phyloP scores from a whole-genome alignment of 2,329 filamentous ascomycete species.

The Xylariaceae sp. region DNA sequence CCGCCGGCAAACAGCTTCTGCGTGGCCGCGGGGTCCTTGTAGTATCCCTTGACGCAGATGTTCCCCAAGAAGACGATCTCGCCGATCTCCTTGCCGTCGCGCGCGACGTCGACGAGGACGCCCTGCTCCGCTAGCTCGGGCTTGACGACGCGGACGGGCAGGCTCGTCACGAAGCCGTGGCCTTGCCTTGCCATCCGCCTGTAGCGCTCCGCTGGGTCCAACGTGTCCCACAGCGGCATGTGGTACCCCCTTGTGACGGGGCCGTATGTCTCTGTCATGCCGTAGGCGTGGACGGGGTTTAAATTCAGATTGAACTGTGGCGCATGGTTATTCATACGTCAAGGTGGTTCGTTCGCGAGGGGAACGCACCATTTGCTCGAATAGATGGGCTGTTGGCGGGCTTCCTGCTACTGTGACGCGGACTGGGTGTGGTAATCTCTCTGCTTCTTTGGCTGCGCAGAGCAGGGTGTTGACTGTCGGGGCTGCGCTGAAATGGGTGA shows the following conservation, averaged over 20 bases:
- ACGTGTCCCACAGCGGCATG: constrained; percentile 75
- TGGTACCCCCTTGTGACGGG: constrained; percentile 93
- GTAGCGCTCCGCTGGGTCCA: constrained; percentile 74
- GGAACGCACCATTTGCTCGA: constrained; percentile 75
- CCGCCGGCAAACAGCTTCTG: constrained; percentile 83
- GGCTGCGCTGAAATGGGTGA: constrained; percentile 94
- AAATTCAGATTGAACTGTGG: constrained; percentile 62
- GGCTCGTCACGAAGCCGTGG: constrained; percentile 79
- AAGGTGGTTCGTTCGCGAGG: background rate
- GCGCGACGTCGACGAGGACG: constrained; percentile 62
- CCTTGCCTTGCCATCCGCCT: constrained; percentile 90
- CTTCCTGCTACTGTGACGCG: constrained; percentile 89
- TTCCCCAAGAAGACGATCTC: constrained; percentile 88
- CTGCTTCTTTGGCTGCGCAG: constrained; percentile 73
- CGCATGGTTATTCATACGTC: background rate
- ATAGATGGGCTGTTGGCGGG: constrained; percentile 83
- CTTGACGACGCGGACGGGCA: constrained; percentile 75
- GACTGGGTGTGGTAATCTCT: constrained; percentile 64
- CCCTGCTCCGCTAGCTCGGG: constrained; percentile 60
- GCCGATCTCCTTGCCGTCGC: constrained; percentile 70
- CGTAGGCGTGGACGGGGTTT: constrained; percentile 89
- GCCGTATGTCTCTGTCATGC: constrained; percentile 83
- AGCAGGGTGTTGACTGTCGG: constrained; percentile 95
- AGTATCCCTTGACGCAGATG: constrained; percentile 88
- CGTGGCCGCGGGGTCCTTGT: constrained; percentile 83